phyloP scores from a whole-genome alignment of 768 basidiomycete genomes.

The Suillus sp. region DNA sequence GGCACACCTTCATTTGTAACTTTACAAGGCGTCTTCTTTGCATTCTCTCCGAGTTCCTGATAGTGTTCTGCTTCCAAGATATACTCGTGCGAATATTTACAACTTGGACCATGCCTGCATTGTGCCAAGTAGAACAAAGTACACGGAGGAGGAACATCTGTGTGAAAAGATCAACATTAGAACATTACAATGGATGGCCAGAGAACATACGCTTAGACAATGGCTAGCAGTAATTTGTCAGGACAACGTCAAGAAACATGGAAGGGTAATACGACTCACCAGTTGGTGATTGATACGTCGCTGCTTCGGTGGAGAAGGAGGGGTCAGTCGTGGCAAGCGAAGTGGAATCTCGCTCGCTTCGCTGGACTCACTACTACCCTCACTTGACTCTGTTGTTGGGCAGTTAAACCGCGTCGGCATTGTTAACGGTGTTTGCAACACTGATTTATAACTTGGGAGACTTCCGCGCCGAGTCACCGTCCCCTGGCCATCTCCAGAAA shows the following conservation, averaged over 20 bases:
- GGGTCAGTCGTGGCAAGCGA: slow-evolving; percentile 29
- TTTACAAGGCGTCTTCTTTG: slow-evolving; percentile 65
- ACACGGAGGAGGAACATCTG: slow-evolving; percentile 68
- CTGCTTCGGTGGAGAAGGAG: slow-evolving; percentile 37
- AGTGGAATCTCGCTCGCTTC: slow-evolving; percentile 43
- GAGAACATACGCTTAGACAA: slow-evolving; percentile 60
- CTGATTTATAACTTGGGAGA: slow-evolving; percentile 47
- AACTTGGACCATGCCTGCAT: slow-evolving; percentile 60
- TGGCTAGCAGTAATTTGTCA: slow-evolving; percentile 36
- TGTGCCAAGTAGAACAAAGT: slow-evolving; percentile 64
- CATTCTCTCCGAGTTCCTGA: slow-evolving; percentile 53
- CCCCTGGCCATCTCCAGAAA: slow-evolving; percentile 20
- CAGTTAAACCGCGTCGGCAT: slow-evolving; percentile 34
- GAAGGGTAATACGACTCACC: slow-evolving; percentile 39
- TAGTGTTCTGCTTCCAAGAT: slow-evolving; percentile 55
- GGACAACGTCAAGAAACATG: slow-evolving; percentile 19
- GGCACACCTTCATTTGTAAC: slow-evolving; percentile 55
- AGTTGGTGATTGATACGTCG: slow-evolving; percentile 55
- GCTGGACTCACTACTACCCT: slow-evolving; percentile 47
- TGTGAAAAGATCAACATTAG: slow-evolving; percentile 10
- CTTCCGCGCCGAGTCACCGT: slow-evolving; percentile 23
- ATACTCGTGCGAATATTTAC: slow-evolving; percentile 67
- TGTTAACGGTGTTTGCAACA: slow-evolving; percentile 23
- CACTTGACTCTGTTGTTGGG: slow-evolving; percentile 45
- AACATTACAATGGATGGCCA: slow-evolving; percentile 9